Conservation (phyloP, 1,284 basidiomycete species). For the Spongiforma sp. region DNA sequence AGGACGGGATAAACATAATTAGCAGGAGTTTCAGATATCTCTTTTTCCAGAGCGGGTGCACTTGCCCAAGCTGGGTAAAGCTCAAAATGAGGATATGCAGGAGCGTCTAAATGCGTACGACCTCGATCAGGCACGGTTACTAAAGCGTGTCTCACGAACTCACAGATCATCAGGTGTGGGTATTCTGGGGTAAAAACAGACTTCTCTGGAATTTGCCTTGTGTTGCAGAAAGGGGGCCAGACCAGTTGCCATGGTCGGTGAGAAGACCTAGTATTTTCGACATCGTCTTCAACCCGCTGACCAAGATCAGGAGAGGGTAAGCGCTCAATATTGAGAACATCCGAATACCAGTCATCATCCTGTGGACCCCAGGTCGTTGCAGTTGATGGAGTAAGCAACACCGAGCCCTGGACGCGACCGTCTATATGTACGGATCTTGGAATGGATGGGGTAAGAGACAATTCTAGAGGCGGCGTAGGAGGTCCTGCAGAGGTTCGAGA, state of each 20-base stretch:
- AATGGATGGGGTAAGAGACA: slow-evolving; percentile 41
- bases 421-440: slow-evolving; percentile 62
- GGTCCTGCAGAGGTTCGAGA: slow-evolving; percentile 72
- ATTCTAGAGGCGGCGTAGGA: slow-evolving; percentile 46
- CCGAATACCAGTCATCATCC: slow-evolving; percentile 25
- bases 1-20: slow-evolving; percentile 15
- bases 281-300: slow-evolving; percentile 47
- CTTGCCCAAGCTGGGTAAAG: slow-evolving; percentile 43
- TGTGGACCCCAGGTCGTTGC: slow-evolving; percentile 41
- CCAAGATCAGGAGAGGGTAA: slow-evolving; percentile 41
- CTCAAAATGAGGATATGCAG: slow-evolving; percentile 51
- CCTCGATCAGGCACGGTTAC: slow-evolving; percentile 13
- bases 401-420: slow-evolving; percentile 59
- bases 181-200: slow-evolving; percentile 27
- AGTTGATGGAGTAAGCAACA: slow-evolving; percentile 56
- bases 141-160: slow-evolving; percentile 15
- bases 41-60: neutral
- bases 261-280: slow-evolving; percentile 5
- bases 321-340: slow-evolving; percentile 15
- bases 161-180: slow-evolving; percentile 43
- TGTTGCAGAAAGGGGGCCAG: slow-evolving; percentile 9
- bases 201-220: neutral
- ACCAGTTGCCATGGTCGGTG: slow-evolving; percentile 15
- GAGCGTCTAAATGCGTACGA: slow-evolving; percentile 36
- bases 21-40: neutral